phyloP scores from a whole-genome alignment of 129 eudicot genomes.

The Flaveria bidentis region DNA sequence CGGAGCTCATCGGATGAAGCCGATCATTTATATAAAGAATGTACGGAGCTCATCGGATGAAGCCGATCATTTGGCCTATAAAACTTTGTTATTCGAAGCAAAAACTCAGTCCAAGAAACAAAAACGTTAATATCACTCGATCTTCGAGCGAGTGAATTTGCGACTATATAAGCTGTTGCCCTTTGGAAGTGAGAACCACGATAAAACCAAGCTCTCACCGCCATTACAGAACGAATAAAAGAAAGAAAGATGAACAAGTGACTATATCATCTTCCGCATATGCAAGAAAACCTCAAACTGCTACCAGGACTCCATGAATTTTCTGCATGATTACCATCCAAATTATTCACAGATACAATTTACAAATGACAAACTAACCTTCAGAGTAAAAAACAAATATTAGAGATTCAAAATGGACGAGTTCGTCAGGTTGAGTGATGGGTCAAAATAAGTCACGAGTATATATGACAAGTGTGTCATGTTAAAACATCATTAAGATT shows the following conservation, averaged over 20 bases:
- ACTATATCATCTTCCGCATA: slow-evolving; percentile 23
- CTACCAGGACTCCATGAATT: slow-evolving; percentile 11
- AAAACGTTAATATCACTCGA: background rate
- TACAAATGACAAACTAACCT: background rate
- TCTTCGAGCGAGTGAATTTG: background rate
- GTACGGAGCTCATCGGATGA: background rate
- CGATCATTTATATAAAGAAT: background rate
- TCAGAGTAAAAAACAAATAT: background rate
- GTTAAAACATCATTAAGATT: too few relatives aligned
- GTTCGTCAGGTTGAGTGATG: background rate
- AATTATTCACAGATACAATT: slow-evolving; percentile 4
- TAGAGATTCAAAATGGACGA: too few relatives aligned
- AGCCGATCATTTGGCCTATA: background rate
- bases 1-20: background rate
- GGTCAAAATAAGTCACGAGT: background rate
- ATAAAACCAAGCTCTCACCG: slow-evolving; percentile 25
- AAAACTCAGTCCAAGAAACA: background rate
- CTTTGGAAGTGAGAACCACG: slow-evolving; percentile 21
- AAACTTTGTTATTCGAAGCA: background rate
- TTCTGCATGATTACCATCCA: slow-evolving; percentile 25
- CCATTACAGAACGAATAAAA: slow-evolving; percentile 3
- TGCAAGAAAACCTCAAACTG: slow-evolving; percentile 22
- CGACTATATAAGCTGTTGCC: slow-evolving; percentile 13
- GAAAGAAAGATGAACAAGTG: slow-evolving; percentile 4
- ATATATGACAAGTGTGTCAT: too few relatives aligned